Percentiles rank a stretch among this genome's conserved stretches.
These are phyloP conservation scores for Cerioporus squamosus DNA, from an alignment of 1,284 basidiomycete species.

Conservation along the genomic window DNA sequence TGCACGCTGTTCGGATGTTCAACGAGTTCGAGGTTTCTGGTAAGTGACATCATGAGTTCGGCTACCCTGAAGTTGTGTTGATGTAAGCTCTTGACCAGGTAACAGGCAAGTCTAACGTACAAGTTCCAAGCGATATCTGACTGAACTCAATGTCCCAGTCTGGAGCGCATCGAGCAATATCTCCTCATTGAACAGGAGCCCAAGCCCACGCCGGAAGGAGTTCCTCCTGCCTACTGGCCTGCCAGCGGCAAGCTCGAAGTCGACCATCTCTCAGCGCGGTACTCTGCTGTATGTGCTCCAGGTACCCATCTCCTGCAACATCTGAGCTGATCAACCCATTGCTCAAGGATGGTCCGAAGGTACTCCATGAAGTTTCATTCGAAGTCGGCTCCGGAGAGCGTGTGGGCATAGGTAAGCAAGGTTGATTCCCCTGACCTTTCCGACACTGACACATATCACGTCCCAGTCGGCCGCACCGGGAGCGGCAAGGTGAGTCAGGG, in stretches of 20 bases:
- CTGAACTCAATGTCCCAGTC: background rate
- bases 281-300: conserved; percentile 38
- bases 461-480: conserved; percentile 69
- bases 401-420: conserved; percentile 48
- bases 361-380: conserved; percentile 54
- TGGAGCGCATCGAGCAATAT: conserved; percentile 59
- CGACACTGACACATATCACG: background rate
- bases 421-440: background rate
- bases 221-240: conserved; percentile 82
- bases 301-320: conserved; percentile 30
- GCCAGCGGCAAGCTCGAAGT: conserved; percentile 70
- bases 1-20: conserved; percentile 52
- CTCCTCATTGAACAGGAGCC: conserved; percentile 73
- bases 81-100: background rate
- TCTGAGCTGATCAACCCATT: background rate
- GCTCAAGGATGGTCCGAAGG: conserved; percentile 41
- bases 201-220: conserved; percentile 46
- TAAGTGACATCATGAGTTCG: background rate
- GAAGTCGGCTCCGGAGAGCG: conserved; percentile 55
- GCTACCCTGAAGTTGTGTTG: background rate
- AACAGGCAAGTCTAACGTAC: conserved; percentile 1
- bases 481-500: conserved; percentile 65
- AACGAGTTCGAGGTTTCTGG: conserved; percentile 60
- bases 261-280: conserved; percentile 62
- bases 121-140: background rate